Percentiles rank a stretch among this genome's conserved stretches.
Conservation (phyloP, 768 basidiomycete species). For the Kwoniella sp. region DNA sequence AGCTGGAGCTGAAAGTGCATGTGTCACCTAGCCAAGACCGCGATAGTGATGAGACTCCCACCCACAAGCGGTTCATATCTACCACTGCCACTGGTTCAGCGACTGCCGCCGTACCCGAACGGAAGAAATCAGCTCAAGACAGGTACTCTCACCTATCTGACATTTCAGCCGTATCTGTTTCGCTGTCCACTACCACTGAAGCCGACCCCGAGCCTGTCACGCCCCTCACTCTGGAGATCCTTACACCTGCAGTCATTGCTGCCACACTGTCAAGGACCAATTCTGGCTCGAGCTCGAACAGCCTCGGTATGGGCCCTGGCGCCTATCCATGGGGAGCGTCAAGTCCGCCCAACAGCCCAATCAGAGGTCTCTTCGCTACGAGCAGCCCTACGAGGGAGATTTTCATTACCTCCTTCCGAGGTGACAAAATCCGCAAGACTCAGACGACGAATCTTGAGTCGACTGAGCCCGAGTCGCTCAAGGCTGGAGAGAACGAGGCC, state of each 20-base stretch:
- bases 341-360: slow-evolving; percentile 14
- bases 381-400: background rate
- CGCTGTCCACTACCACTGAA: background rate
- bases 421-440: background rate
- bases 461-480: background rate
- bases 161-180: background rate
- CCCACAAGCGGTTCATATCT: slow-evolving; percentile 6
- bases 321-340: slow-evolving; percentile 21
- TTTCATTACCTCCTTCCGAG: slow-evolving; percentile 11
- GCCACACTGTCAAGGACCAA: slow-evolving; percentile 6
- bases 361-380: slow-evolving; percentile 11
- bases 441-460: background rate
- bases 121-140: background rate
- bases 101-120: background rate
- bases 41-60: slow-evolving; percentile 3
- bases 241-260: slow-evolving; percentile 4
- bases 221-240: background rate
- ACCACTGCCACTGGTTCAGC: background rate
- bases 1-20: background rate
- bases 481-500: background rate
- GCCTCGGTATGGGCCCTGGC: background rate
- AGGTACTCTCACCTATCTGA: slow-evolving; percentile 17
- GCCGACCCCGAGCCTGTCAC: slow-evolving; percentile 4
- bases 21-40: background rate
- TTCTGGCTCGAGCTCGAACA: background rate